These are phyloP conservation scores for Paramecium primaurelia DNA, from an alignment of 73 alveolate species.

Conservation along the genomic window DNA sequence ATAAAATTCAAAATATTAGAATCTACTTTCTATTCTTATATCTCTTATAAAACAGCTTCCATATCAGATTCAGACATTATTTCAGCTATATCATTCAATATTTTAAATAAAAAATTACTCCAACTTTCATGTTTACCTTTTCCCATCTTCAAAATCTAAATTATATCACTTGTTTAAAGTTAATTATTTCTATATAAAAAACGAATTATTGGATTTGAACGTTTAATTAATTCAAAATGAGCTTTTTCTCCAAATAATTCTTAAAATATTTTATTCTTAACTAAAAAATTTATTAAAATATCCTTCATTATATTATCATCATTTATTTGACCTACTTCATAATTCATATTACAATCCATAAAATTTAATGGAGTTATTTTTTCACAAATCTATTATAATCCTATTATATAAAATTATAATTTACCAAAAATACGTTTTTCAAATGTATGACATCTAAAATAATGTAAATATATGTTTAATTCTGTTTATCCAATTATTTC, in stretches of 20 bases:
- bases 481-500: neutral
- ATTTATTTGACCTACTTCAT: neutral
- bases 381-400: neutral
- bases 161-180: neutral
- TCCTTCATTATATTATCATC: neutral
- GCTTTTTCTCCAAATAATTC: slow-evolving; percentile 49
- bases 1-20: neutral
- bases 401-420: neutral
- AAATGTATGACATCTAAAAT: neutral
- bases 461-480: neutral
- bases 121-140: slow-evolving; percentile 50
- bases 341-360: neutral
- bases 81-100: slow-evolving; percentile 25
- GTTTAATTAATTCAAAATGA: slow-evolving; percentile 27
- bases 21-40: neutral
- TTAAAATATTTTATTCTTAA: neutral
- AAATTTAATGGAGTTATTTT: neutral
- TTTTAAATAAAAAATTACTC: neutral
- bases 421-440: slow-evolving; percentile 43
- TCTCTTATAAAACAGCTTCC: neutral
- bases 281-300: neutral
- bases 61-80: slow-evolving; percentile 8
- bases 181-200: neutral
- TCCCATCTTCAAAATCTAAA: neutral
- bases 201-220: neutral